Evolutionary conservation across 2,329 filamentous ascomycete genomes (phyloP).

Genomic region (Karstenula rhodostoma): DNA sequence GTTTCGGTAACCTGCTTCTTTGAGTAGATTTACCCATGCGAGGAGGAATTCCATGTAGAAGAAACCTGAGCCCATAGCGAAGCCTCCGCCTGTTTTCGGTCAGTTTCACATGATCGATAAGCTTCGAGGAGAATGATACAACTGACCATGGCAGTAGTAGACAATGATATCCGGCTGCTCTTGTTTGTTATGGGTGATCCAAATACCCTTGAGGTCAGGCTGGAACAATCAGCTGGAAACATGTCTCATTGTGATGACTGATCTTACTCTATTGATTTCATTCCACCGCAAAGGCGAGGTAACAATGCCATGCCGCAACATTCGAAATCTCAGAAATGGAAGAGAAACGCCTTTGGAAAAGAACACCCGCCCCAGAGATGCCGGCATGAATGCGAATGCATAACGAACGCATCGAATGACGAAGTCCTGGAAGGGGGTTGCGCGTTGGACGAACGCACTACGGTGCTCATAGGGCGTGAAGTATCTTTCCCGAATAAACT

Average conservation of each 20-base stretch:
- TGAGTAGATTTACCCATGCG: constrained; percentile 72
- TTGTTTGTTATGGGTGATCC: constrained; percentile 70
- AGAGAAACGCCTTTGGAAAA: constrained; percentile 77
- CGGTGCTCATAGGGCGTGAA: constrained; percentile 56
- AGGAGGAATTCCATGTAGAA: constrained; percentile 86
- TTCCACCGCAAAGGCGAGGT: constrained; percentile 70
- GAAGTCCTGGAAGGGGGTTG: constrained; percentile 78
- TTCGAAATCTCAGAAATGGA: constrained; percentile 77
- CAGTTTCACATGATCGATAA: constrained; percentile 23
- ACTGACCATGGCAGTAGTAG: constrained; percentile 78
- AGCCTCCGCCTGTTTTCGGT: constrained; percentile 71
- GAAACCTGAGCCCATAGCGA: constrained; percentile 80
- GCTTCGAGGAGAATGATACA: constrained; percentile 23
- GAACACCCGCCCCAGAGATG: constrained; percentile 75
- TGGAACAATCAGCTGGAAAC: constrained; percentile 28
- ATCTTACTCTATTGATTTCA: constrained; percentile 62
- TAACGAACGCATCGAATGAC: constrained; percentile 80
- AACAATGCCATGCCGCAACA: constrained; percentile 75
- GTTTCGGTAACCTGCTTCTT: constrained; percentile 72
- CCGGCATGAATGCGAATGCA: constrained; percentile 76
- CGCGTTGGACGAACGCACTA: constrained; percentile 71
- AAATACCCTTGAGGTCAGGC: constrained; percentile 69
- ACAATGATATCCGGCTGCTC: constrained; percentile 76
- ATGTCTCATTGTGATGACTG: constrained; percentile 10
- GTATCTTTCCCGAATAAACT: constrained; percentile 67